Percentiles rank a stretch among this genome's conserved stretches.
Evolutionary conservation across 495 filamentous ascomycete species (phyloP).

Genomic region (Penicillium roqueforti): DNA sequence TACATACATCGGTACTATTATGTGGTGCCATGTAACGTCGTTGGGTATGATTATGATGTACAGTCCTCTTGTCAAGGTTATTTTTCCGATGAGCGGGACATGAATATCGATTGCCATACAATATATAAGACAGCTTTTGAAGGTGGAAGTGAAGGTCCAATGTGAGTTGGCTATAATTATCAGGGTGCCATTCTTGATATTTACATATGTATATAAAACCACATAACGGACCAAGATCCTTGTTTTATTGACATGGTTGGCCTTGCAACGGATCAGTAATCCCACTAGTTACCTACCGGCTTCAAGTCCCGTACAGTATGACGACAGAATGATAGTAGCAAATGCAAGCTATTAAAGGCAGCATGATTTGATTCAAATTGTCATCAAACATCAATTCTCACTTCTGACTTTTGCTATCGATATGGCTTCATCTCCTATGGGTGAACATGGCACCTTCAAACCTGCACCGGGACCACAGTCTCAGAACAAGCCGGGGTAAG

Average conservation of each 20-base stretch:
- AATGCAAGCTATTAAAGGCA: neutral
- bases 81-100: neutral
- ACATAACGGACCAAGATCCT: neutral
- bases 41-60: neutral
- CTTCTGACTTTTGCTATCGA: neutral
- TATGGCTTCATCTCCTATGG: conserved; percentile 26
- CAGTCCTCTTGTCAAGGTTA: neutral
- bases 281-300: neutral
- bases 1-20: neutral
- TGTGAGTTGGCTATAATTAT: neutral
- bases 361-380: no score
- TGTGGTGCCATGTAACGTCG: neutral
- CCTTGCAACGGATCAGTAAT: neutral
- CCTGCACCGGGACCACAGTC: conserved; percentile 18
- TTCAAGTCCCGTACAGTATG: conserved; percentile 10
- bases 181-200: neutral
- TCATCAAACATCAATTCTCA: neutral
- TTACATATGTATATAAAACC: neutral
- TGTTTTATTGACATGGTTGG: neutral
- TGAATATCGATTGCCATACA: neutral
- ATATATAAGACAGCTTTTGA: neutral
- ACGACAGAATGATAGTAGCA: conserved; percentile 21
- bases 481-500: conserved; percentile 22
- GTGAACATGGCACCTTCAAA: conserved; percentile 22
- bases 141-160: neutral